Percentiles rank a stretch among this genome's conserved stretches.
These are phyloP conservation scores for Fusarium devonianum DNA, from an alignment of 2,329 filamentous ascomycete species.

Conservation along the genomic window DNA sequence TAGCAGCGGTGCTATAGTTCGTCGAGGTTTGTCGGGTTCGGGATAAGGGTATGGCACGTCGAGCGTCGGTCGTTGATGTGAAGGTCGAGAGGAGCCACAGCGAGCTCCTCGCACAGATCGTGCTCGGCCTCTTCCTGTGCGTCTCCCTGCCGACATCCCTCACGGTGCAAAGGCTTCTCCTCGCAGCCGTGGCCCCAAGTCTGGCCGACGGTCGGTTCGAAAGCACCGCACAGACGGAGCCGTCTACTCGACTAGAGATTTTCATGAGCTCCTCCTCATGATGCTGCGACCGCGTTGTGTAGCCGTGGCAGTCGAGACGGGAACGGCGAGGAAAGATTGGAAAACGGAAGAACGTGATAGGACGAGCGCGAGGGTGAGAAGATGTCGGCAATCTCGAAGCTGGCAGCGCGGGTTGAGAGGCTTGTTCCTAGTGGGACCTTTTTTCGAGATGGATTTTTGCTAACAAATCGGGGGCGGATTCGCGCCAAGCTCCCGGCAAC, in stretches of 20 bases:
- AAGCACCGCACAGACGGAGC: slow-evolving; percentile 65
- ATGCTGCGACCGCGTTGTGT: slow-evolving; percentile 38
- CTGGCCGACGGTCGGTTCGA: slow-evolving; percentile 52
- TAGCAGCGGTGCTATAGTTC: slow-evolving; percentile 40
- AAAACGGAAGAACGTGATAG: neutral
- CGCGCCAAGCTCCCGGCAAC: slow-evolving; percentile 32
- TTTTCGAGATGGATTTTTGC: slow-evolving; percentile 37
- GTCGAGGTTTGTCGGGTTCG: slow-evolving; percentile 33
- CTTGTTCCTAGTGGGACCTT: slow-evolving; percentile 34
- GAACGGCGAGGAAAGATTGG: neutral
- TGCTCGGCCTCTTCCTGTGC: slow-evolving; percentile 13
- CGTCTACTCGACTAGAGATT: slow-evolving; percentile 65
- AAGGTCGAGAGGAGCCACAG: slow-evolving; percentile 54
- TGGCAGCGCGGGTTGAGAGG: slow-evolving; percentile 31
- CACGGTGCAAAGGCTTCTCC: slow-evolving; percentile 38
- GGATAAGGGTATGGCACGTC: slow-evolving; percentile 20
- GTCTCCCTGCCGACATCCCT: slow-evolving; percentile 28
- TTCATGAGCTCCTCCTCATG: slow-evolving; percentile 67
- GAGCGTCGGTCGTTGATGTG: slow-evolving; percentile 37
- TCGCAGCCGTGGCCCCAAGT: slow-evolving; percentile 36
- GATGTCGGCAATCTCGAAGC: slow-evolving; percentile 31
- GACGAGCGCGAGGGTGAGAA: slow-evolving; percentile 22
- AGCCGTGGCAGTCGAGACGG: slow-evolving; percentile 17
- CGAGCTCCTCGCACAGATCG: slow-evolving; percentile 45
- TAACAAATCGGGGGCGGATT: slow-evolving; percentile 27